A percentile compares a stretch with the other conserved stretches of the same genome.
Conservation (phyloP, 1,284 basidiomycete genomes). For the Cystobasidium slooffiae region DNA sequence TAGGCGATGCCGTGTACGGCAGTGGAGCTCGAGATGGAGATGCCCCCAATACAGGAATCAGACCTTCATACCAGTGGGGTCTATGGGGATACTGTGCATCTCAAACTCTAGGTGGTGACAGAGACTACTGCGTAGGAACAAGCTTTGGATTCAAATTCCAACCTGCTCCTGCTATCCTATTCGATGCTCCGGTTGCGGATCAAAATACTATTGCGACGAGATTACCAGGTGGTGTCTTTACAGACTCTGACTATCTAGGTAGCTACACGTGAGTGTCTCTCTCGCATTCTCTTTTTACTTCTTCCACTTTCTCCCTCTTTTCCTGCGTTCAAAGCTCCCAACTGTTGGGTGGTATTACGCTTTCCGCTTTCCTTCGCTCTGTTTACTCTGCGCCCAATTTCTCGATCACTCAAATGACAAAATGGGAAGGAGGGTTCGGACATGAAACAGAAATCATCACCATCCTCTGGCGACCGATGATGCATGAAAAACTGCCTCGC, state of each 20-base stretch:
- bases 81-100: constrained; percentile 49
- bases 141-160: constrained; percentile 45
- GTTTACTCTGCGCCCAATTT: neutral
- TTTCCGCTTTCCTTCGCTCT: constrained; percentile 5
- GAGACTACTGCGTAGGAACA: constrained; percentile 45
- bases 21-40: constrained; percentile 30
- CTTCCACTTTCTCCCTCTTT: constrained; percentile 3
- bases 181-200: constrained; percentile 45
- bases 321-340: neutral
- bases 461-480: neutral
- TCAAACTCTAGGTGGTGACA: constrained; percentile 10
- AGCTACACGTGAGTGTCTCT: constrained; percentile 41
- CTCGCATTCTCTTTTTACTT: neutral
- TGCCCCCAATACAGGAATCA: constrained; percentile 46
- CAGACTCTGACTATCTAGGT: constrained; percentile 44
- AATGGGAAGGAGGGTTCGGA: no score
- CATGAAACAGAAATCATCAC: neutral
- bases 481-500: constrained; percentile 5
- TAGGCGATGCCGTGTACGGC: constrained; percentile 29
- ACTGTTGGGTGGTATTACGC: neutral
- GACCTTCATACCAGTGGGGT: constrained; percentile 49
- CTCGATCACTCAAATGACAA: neutral
- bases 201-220: constrained; percentile 38
- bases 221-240: constrained; percentile 46
- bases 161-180: constrained; percentile 47